A percentile compares a stretch with the other conserved stretches of the same genome.
Evolutionary conservation across 805 yeast genomes (phyloP).

Genomic region (Kodamaea fukazawae): DNA sequence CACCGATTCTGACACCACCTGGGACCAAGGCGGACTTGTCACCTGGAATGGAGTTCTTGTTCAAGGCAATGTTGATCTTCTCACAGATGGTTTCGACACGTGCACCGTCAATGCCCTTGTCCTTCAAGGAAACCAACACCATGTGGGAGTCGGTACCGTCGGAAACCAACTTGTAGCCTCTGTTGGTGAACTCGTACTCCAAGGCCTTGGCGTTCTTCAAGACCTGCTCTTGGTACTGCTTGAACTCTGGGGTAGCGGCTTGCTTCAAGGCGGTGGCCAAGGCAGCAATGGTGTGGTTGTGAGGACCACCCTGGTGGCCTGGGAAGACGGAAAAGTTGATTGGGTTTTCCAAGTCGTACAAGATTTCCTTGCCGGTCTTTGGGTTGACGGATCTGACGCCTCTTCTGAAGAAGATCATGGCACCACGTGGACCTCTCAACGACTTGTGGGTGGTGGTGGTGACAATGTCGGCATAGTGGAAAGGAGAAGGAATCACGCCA

Average conservation of each 20-base stretch:
- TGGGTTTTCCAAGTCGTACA: conserved; percentile 83
- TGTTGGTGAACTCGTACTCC: conserved; percentile 60
- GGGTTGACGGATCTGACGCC: conserved; percentile 77
- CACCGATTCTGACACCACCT: conserved; percentile 93
- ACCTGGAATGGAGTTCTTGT: conserved; percentile 95
- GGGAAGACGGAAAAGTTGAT: conserved; percentile 98
- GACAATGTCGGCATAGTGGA: conserved; percentile 90
- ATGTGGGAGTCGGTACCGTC: conserved; percentile 95
- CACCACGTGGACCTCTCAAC: conserved; percentile 98
- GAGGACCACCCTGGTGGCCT: conserved; percentile 99
- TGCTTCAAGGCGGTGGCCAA: conserved; percentile 93
- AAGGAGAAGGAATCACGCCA: conserved; percentile 90
- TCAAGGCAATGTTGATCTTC: conserved; percentile 87
- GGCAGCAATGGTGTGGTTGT: conserved; percentile 96
- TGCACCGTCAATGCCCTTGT: conserved; percentile 88
- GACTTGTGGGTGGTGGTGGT: conserved; percentile 98
- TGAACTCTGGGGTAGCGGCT: conserved; percentile 85
- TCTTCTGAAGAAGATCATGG: conserved; percentile 95
- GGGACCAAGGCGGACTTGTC: conserved; percentile 95
- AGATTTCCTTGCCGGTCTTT: conserved; percentile 81
- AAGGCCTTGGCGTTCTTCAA: conserved; percentile 77
- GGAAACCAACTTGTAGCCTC: conserved; percentile 79
- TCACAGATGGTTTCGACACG: conserved; percentile 89
- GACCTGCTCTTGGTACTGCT: conserved; percentile 79
- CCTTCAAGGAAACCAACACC: conserved; percentile 79